Evolutionary conservation across 2,329 filamentous ascomycete species (phyloP), one percentile per base, ranked within the genome.

Genomic region (Rutstroemia sp.): DNA sequence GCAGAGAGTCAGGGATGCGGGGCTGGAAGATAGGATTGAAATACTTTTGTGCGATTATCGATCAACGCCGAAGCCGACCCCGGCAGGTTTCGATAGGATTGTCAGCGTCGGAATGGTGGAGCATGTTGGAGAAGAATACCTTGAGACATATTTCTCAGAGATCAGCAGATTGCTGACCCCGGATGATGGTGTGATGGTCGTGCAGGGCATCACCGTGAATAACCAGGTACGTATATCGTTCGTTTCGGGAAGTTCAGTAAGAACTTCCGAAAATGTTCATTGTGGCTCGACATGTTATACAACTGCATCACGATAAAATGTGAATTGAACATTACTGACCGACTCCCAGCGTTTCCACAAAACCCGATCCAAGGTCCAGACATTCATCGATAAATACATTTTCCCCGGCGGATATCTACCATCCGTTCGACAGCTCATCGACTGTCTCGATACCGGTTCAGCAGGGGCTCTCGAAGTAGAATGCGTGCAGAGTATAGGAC

Each of bases 91-190:
- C 62, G 86, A 89, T 71, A 87, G 87, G 65, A 75, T 88, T 10
- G 76, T 88, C 4, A 86, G 82, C 10, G 86, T 88, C 56, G 86
- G 88, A 67, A 89, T 89, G 86, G 73, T 88, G 23, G 86, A 89
- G 71, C 83, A 83, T 1, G 86, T 88, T 0, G 86, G 86, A 1
- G 74, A 78, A 54, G 81, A 86, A 63, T 87, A 79, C 61, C 69
- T 89, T 39, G 73, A 75, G 14, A 82, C 78, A 1, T 89, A 88
- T 65, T 89, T 89, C 65, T 72, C 73, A 25, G 79, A 78, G 60
- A 74, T 89, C 36, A 74, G 34, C 80, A 72, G 87, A 60, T 73
- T 74, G 57, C 69, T 88, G 47, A 70, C 89, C 48, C 87, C 88
- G 68, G 75, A 74, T 40, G 74, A 84, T 10, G 82, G 83, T 1